phyloP scores from a whole-genome alignment of 2,329 filamentous ascomycete genomes.

The Aulographum hederae region DNA sequence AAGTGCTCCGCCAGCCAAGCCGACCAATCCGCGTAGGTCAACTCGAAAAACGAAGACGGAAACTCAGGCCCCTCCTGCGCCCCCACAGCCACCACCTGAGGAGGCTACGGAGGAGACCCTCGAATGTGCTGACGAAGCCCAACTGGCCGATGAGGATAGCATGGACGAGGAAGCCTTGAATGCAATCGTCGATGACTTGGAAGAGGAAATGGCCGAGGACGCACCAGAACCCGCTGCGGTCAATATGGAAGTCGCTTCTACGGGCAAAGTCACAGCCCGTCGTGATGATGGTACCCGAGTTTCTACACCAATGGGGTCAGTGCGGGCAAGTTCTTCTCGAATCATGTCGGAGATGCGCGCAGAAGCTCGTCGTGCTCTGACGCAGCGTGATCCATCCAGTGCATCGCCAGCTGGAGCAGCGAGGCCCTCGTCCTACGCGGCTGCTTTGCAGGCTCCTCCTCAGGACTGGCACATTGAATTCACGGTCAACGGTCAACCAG shows the following conservation, averaged over 20 bases:
- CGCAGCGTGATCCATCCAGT: constrained; percentile 20
- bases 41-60: constrained; percentile 32
- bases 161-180: constrained; percentile 46
- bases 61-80: constrained; percentile 32
- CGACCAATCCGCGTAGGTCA: constrained; percentile 37
- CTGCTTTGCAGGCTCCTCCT: constrained; percentile 60
- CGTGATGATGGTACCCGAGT: constrained; percentile 84
- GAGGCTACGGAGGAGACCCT: constrained; percentile 50
- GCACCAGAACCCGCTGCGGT: constrained; percentile 72
- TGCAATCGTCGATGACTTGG: constrained; percentile 76
- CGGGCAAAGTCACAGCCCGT: constrained; percentile 73
- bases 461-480: constrained; percentile 98
- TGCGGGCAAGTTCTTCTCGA: constrained; percentile 22
- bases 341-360: background rate
- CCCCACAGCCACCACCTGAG: constrained; percentile 31
- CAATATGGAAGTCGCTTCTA: constrained; percentile 73
- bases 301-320: constrained; percentile 48
- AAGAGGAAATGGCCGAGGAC: constrained; percentile 61
- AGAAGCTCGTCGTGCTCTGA: background rate
- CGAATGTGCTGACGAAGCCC: constrained; percentile 86
- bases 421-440: constrained; percentile 63
- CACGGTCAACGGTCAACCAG: constrained; percentile 63
- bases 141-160: constrained; percentile 51
- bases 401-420: constrained; percentile 30
- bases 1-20: constrained; percentile 36